Evolutionary conservation across 108 stramenopile species (phyloP), one percentile per base, ranked within the genome.

Genomic region (Pseudonitzschia pungens): DNA sequence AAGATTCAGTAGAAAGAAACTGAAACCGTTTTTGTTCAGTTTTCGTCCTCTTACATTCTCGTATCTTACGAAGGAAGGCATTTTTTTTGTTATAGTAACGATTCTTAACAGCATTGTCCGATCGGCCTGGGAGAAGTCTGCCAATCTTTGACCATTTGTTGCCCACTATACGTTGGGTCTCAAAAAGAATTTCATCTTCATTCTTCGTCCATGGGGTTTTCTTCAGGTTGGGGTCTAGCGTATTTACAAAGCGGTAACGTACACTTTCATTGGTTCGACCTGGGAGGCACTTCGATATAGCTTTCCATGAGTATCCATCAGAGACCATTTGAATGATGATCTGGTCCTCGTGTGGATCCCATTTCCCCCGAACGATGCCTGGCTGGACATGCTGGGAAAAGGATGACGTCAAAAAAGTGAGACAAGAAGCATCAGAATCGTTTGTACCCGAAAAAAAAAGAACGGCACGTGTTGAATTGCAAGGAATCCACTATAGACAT

Each of bases 241-340:
- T 83, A 78, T 98, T 98, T 72, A 92, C 83, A 91, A 94, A 99
- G 31, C 96, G 93, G 68, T 96, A 95, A 48, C 97, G 89, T 65
- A 97, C 88, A 65, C 96, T 96, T 73, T 99, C 97, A 21, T 92
- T 92, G 55, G 96, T 92, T 31, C 98, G 89, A 15, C 98, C 96
- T 10, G 96, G 95, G 7, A 98, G 71, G 0, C 67, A 65, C 16
- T 72, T 69, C 12, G 97, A 95, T 58, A 98, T 96, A 10, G 74
- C 66, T 21, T 84, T 78, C 88, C 88, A 92, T 45, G 72, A 77
- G 29, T 62, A 67, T 4, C 83, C 83, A 31, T 82, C 68, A 15
- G 69, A 26, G 29, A 86, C 78, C 28, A 50, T 60, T 28, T 81
- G 41, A 26, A 85, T 28, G 63, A 97, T 92, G 71, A 90, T 70